Conservation (phyloP, 805 yeast species). For the Teunomyces lycoperdinae region DNA sequence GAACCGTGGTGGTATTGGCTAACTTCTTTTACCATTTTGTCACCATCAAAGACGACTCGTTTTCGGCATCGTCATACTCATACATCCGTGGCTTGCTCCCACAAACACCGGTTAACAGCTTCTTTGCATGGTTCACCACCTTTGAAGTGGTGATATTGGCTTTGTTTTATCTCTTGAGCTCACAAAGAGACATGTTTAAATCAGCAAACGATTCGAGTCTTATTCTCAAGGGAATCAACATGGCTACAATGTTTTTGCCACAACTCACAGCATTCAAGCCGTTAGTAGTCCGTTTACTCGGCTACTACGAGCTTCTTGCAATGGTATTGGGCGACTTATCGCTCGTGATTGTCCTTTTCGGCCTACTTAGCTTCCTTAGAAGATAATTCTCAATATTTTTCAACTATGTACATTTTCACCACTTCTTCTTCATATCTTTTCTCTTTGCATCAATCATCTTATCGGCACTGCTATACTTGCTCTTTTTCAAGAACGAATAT, state of each 20-base stretch:
- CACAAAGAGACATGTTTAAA: slow-evolving; percentile 21
- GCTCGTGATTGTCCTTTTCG: slow-evolving; percentile 37
- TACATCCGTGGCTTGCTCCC: slow-evolving; percentile 21
- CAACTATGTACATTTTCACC: background rate
- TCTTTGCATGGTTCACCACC: slow-evolving; percentile 27
- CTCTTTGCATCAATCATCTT: slow-evolving; percentile 39
- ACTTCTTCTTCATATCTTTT: slow-evolving; percentile 30
- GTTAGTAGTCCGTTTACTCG: slow-evolving; percentile 24
- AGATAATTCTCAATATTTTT: background rate
- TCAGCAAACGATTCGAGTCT: slow-evolving; percentile 24
- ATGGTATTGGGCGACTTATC: slow-evolving; percentile 37
- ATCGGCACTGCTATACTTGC: slow-evolving; percentile 35
- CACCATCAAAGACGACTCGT: slow-evolving; percentile 11
- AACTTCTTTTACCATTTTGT: slow-evolving; percentile 37
- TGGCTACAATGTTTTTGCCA: slow-evolving; percentile 36
- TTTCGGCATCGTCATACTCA: slow-evolving; percentile 25
- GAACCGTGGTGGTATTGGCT: slow-evolving; percentile 22
- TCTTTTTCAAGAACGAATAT: slow-evolving; percentile 29
- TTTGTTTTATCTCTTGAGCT: slow-evolving; percentile 28
- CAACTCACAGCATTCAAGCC: slow-evolving; percentile 27
- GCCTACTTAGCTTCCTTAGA: slow-evolving; percentile 23
- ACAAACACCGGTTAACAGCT: slow-evolving; percentile 13
- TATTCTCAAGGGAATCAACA: slow-evolving; percentile 25
- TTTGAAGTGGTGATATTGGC: slow-evolving; percentile 33
- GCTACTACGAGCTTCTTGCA: slow-evolving; percentile 36